Evolutionary conservation across 1,139 yeast species (phyloP), one percentile per base, ranked within the genome.

Genomic region (Nakaseomyces glabratus): DNA sequence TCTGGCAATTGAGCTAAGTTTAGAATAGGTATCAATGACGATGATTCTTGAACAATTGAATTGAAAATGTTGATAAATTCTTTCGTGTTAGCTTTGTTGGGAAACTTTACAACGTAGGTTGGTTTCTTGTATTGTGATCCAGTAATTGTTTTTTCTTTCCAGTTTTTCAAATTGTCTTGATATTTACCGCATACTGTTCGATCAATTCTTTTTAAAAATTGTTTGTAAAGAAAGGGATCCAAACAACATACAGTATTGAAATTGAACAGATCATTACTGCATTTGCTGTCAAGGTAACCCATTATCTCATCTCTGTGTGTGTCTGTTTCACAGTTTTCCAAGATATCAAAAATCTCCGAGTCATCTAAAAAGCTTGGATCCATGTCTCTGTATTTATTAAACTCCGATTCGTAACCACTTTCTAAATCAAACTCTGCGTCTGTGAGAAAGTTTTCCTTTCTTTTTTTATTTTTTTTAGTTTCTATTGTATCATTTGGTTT

Each of bases 11-110:
- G 44, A 14, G 36, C 41, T 14, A 47, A 41, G 19, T 49, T 47
- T 20, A 49, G 33, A 17, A 49, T 38, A 13, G 56, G 52, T 4
- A 51, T 38, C 22, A 51, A 36, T 2, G 39, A 38, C 16, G 35
- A 35, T 10, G 44, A 33, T 22, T 51, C 56, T 13, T 38, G 40
- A 5, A 46, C 44, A 12, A 43, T 38, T 1, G 35, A 34, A 17
- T 39, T 24, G 22, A 45, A 49, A 29, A 42, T 45, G 6, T 37
- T 46, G 8, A 51, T 44, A 11, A 45, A 29, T 12, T 40, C 45
- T 23, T 40, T 44, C 11, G 46, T 43, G 6, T 34, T 21, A 4
- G 36, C 34, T 18, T 44, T 40, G 2, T 46, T 34, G 1, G 53
- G 53, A 21, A 49, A 44, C 28, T 31, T 38, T 22, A 49, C 33